phyloP scores from a whole-genome alignment of 371 early-diverging fungal species.

The Funneliformis caledonium region DNA sequence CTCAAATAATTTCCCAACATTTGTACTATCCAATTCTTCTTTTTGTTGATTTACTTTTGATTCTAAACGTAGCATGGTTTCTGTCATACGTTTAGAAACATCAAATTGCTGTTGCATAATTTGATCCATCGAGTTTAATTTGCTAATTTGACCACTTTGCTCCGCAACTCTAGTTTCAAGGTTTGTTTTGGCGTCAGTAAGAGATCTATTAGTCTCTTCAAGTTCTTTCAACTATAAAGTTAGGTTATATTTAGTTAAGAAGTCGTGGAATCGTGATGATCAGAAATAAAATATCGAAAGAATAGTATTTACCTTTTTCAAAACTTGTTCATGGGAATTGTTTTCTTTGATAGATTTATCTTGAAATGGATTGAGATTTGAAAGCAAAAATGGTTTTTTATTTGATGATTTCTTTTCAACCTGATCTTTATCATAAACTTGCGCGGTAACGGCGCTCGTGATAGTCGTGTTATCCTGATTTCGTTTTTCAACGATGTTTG shows the following conservation, averaged over 20 bases:
- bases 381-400: too few species aligned
- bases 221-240: conserved; percentile 11
- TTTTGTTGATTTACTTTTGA: conserved; percentile 25
- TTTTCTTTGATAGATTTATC: background rate
- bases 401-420: too few species aligned
- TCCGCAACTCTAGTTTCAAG: conserved; percentile 12
- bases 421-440: background rate
- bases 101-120: conserved; percentile 31
- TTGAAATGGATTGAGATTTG: background rate
- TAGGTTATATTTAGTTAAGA: background rate
- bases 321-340: background rate
- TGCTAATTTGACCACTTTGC: background rate
- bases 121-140: conserved; percentile 2
- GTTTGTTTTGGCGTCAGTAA: background rate
- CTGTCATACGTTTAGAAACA: conserved; percentile 23
- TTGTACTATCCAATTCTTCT: conserved; percentile 15
- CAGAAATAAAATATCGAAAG: background rate
- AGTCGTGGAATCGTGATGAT: background rate
- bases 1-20: background rate
- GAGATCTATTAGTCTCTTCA: background rate
- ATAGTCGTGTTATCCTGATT: background rate
- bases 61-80: conserved; percentile 28
- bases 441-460: background rate
- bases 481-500: background rate
- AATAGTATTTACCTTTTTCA: too few species aligned